Evolutionary conservation across 2,329 filamentous ascomycete genomes (phyloP).

Genomic region (Fusarium penzigii): DNA sequence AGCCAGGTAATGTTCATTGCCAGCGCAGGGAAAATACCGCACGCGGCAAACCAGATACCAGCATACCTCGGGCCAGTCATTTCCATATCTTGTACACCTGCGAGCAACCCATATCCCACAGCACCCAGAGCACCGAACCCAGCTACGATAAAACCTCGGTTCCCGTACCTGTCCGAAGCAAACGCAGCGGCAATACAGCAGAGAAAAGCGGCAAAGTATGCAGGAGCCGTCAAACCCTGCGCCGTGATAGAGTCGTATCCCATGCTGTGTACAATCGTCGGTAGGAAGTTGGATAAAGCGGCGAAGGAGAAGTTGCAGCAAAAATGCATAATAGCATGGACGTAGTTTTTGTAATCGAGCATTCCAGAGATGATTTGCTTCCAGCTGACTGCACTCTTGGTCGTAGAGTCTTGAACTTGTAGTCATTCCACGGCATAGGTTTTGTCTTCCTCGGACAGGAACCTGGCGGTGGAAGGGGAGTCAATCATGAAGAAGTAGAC

Average conservation of each 20-base stretch:
- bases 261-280: conserved; percentile 10
- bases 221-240: conserved; percentile 11
- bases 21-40: conserved; percentile 8
- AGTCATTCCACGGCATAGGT: conserved; percentile 3
- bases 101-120: conserved; percentile 6
- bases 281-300: conserved; percentile 17
- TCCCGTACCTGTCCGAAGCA: conserved; percentile 10
- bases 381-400: conserved; percentile 10
- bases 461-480: conserved; percentile 12
- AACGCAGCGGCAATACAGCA: conserved; percentile 12
- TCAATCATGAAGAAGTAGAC: conserved; percentile 21
- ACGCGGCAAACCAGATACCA: conserved; percentile 13
- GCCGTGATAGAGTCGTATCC: conserved; percentile 11
- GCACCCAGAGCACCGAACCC: not conserved
- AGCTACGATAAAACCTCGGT: conserved; percentile 11
- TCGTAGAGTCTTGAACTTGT: not conserved
- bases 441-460: conserved; percentile 10
- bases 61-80: conserved; percentile 3
- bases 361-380: conserved; percentile 11
- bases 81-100: not conserved
- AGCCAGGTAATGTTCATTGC: conserved; percentile 19
- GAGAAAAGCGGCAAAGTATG: conserved; percentile 8
- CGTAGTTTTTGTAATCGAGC: conserved; percentile 15
- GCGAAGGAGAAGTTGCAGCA: conserved; percentile 25
- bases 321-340: conserved; percentile 20